Base-by-base conservation (phyloP, 768 basidiomycete genomes). In the Austroboletus festivus region DNA sequence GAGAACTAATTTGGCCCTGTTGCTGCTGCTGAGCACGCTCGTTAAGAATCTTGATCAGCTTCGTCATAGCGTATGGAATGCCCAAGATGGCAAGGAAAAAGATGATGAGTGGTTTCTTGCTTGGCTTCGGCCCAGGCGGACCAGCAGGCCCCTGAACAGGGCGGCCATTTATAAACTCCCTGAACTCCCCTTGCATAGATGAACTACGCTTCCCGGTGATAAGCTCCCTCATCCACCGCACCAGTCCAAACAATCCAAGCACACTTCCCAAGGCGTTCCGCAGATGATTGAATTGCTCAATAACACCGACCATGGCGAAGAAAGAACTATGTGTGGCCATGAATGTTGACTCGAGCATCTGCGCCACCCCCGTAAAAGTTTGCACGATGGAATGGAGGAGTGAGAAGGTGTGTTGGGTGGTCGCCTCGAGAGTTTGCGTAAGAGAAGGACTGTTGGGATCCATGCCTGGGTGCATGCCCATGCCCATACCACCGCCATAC, bases 341-440 rank as follows among this genome's bases (percentile, higher is more conserved):
- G 70, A 95, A 97, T 5, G 95, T 98, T 28, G 83, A 86, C 68
- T 98, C 95, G 62, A 99, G 85, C 83, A 99, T 94, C 66, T 98
- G 95, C 0, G 95, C 86, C 53, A 99, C 85, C 20, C 94, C 94
- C 0, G 84, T 78, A 70, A 98, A 95, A 4, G 94, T 96, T 59
- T 92, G 89, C 38, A 99, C 95, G 63, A 99, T 86, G 11, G 89
- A 90, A 58, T 97, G 93, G 23, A 99, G 75, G 48, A 99, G 83
- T 23, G 87, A 78, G 61, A 99, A 99, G 3, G 95, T 97, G 48
- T 89, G 86, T 46, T 89, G 86, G 2, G 95, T 99, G 10, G 90
- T 88, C 6, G 82, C 66, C 71, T 96, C 93, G 51, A 97, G 85
- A 0, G 89, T 83, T 61, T 93, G 91, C 0, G 92, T 85, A 48